These are phyloP conservation scores for Crucihimalaya himalaica DNA, from an alignment of 345 rosid species.

Conservation along the genomic window DNA sequence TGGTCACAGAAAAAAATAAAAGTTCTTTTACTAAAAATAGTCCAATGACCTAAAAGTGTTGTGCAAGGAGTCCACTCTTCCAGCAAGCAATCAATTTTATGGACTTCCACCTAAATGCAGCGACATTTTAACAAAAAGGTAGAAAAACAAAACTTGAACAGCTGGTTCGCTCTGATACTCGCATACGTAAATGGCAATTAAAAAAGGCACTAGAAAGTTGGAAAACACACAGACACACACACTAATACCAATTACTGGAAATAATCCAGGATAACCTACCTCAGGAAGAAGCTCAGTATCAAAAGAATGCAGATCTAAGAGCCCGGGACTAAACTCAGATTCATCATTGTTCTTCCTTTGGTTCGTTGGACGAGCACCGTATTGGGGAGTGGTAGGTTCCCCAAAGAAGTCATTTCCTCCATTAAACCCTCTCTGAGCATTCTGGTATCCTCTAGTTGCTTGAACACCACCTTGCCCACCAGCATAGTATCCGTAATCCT, in stretches of 20 bases:
- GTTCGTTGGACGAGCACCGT: constrained; percentile 55
- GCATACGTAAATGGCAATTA: background rate
- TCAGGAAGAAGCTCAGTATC: constrained; percentile 96
- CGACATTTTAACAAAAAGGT: constrained; percentile 15
- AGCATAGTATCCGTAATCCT: constrained; percentile 81
- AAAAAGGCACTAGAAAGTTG: background rate
- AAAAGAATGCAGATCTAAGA: constrained; percentile 92
- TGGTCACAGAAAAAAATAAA: constrained; percentile 1
- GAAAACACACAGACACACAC: background rate
- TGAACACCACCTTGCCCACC: constrained; percentile 62
- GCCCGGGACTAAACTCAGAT: constrained; percentile 94
- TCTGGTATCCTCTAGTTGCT: constrained; percentile 61
- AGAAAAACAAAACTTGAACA: constrained; percentile 2
- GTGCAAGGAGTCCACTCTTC: constrained; percentile 28
- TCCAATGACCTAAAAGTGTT: background rate
- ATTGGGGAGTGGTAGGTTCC: constrained; percentile 81
- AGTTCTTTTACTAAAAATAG: constrained; percentile 31
- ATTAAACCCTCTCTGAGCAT: constrained; percentile 64
- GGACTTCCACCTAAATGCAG: constrained; percentile 4
- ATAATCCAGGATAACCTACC: too few species aligned
- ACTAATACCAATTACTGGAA: too few species aligned
- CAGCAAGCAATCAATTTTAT: constrained; percentile 17
- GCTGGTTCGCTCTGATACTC: background rate
- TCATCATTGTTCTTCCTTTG: constrained; percentile 76
- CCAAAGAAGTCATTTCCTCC: constrained; percentile 67